Evolutionary conservation across 2,329 filamentous ascomycete genomes (phyloP).

Genomic region (Aspergillus ochraceus): DNA sequence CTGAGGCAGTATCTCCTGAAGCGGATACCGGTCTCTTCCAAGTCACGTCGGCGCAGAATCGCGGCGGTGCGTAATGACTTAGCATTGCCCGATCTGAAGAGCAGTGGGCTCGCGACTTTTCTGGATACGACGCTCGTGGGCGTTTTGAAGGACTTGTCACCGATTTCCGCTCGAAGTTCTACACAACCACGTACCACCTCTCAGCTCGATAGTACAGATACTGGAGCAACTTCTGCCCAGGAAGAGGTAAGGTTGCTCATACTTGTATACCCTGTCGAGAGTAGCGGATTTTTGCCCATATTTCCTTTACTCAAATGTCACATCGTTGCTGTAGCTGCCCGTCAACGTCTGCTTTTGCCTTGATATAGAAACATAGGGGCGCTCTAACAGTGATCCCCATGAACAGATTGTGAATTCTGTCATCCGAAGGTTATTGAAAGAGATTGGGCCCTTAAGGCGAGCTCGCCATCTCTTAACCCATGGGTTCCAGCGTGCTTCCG

Average conservation of each 20-base stretch:
- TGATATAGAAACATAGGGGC: not conserved
- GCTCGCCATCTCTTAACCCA: conserved; percentile 78
- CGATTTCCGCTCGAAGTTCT: conserved; percentile 47
- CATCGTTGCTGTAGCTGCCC: not conserved
- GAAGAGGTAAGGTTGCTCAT: conserved; percentile 56
- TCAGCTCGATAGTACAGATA: conserved; percentile 35
- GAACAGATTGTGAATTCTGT: conserved; percentile 71
- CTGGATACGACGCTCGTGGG: conserved; percentile 73
- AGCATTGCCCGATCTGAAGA: conserved; percentile 3
- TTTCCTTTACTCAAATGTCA: not conserved
- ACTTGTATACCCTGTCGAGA: not conserved
- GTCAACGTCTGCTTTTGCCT: not conserved
- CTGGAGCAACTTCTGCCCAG: conserved; percentile 55
- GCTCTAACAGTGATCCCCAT: not conserved
- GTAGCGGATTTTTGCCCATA: not conserved
- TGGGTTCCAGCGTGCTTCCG: conserved; percentile 64
- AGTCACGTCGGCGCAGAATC: conserved; percentile 49
- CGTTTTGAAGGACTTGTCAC: conserved; percentile 36
- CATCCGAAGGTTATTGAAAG: conserved; percentile 74
- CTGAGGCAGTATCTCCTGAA: conserved; percentile 70
- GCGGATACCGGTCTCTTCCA: conserved; percentile 67
- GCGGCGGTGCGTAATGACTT: conserved; percentile 28
- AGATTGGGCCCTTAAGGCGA: conserved; percentile 46
- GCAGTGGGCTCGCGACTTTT: conserved; percentile 50
- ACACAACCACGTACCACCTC: conserved; percentile 58